Evolutionary conservation across 306 rosid genomes (phyloP).

Genomic region (Fagus sylvatica): DNA sequence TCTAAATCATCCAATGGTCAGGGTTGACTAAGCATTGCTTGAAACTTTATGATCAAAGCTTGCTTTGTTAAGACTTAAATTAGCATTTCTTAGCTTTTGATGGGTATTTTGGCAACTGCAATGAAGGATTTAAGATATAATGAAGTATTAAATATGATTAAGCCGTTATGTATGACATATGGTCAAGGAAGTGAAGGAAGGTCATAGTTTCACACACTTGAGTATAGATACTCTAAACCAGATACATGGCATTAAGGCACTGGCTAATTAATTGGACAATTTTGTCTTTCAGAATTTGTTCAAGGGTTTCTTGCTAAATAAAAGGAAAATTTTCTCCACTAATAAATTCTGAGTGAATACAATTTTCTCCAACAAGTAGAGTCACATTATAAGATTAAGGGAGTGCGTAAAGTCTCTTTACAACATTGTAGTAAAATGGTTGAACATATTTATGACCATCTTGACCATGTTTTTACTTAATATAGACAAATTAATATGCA

Average conservation of each 20-base stretch:
- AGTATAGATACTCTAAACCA: neutral
- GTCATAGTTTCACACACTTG: neutral
- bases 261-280: too few relatives aligned
- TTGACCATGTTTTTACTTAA: too few relatives aligned
- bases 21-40: constrained; percentile 24
- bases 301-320: too few relatives aligned
- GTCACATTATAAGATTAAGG: too few relatives aligned
- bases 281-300: too few relatives aligned
- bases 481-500: too few relatives aligned
- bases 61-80: neutral
- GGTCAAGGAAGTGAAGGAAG: constrained; percentile 51
- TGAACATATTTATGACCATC: too few relatives aligned
- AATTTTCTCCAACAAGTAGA: too few relatives aligned
- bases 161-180: constrained; percentile 35
- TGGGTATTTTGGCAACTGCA: constrained; percentile 28
- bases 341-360: too few relatives aligned
- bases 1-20: constrained; percentile 44
- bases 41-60: neutral
- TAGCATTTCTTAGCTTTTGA: constrained; percentile 15
- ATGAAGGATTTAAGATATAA: constrained; percentile 34
- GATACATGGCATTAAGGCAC: neutral
- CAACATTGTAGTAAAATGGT: too few relatives aligned
- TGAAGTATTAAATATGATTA: constrained; percentile 8
- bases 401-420: too few relatives aligned
- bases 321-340: too few relatives aligned